These are phyloP conservation scores for Plasmodium sp. DNA, from an alignment of 169 alveolate genomes.

Conservation along the genomic window DNA sequence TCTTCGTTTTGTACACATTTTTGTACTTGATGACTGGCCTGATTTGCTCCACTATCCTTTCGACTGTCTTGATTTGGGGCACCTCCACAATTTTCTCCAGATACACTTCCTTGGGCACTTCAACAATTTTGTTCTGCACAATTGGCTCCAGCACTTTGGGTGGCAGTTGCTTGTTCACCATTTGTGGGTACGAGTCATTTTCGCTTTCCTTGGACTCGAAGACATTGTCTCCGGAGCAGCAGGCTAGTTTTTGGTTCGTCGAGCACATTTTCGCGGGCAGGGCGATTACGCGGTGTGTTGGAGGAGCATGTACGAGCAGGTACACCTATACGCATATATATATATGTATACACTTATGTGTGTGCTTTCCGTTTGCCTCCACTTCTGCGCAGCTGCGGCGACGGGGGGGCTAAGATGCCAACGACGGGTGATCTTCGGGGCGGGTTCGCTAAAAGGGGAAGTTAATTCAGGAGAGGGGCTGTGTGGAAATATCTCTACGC, in stretches of 20 bases:
- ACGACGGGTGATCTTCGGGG: neutral
- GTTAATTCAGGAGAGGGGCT: neutral
- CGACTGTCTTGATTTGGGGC: slow-evolving; percentile 88
- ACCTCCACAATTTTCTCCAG: slow-evolving; percentile 88
- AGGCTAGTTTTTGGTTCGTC: slow-evolving; percentile 28
- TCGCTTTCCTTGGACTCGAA: slow-evolving; percentile 22
- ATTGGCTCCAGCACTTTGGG: slow-evolving; percentile 74
- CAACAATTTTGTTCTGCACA: slow-evolving; percentile 83
- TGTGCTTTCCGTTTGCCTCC: neutral
- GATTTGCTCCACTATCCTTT: slow-evolving; percentile 85
- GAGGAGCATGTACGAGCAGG: neutral
- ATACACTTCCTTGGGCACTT: slow-evolving; percentile 83
- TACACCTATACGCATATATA: neutral
- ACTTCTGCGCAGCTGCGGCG: neutral
- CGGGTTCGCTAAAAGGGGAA: neutral
- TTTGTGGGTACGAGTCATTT: slow-evolving; percentile 43
- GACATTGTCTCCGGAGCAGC: slow-evolving; percentile 67
- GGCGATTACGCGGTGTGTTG: neutral
- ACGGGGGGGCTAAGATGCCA: neutral
- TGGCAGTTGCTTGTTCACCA: slow-evolving; percentile 65
- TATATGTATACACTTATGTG: neutral
- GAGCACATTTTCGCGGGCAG: slow-evolving; percentile 41
- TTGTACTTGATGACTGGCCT: slow-evolving; percentile 85
- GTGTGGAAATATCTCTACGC: neutral
- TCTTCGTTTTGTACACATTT: slow-evolving; percentile 85